phyloP scores from a whole-genome alignment of 1,139 yeast genomes.

The Yamadazyma triangularis region DNA sequence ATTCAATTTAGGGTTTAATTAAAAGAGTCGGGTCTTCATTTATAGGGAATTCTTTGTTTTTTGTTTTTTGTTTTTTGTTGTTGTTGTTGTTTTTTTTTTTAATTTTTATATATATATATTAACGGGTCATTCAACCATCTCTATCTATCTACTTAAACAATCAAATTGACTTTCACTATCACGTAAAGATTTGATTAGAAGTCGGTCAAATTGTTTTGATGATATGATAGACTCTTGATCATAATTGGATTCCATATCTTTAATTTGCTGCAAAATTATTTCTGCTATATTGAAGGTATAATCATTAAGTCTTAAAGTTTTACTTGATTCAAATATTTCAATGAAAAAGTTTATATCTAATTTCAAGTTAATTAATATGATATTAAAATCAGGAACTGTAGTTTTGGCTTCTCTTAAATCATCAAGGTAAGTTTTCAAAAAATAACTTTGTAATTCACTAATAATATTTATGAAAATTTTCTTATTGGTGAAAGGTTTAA shows the following conservation, averaged over 20 bases:
- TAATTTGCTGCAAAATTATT: conserved; percentile 27
- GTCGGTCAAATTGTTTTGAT: conserved; percentile 22
- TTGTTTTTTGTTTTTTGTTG: too few relatives aligned
- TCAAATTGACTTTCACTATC: conserved; percentile 33
- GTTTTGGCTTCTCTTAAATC: conserved; percentile 21
- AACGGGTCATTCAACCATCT: neutral
- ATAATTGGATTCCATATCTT: conserved; percentile 19
- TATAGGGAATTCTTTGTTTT: neutral
- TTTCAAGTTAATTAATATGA: conserved; percentile 22
- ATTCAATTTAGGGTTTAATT: neutral
- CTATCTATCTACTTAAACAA: conserved; percentile 12
- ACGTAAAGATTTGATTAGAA: conserved; percentile 24
- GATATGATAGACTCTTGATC: conserved; percentile 6
- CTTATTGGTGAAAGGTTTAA: conserved; percentile 40
- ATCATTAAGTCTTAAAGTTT: conserved; percentile 32
- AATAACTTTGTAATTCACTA: conserved; percentile 36
- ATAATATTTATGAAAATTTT: conserved; percentile 34
- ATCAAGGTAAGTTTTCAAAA: conserved; percentile 31
- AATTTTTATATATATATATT: too few relatives aligned
- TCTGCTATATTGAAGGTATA: conserved; percentile 33
- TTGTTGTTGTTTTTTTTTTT: too few relatives aligned
- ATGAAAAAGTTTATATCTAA: conserved; percentile 38
- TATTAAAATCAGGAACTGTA: conserved; percentile 12
- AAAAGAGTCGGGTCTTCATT: neutral
- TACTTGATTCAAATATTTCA: conserved; percentile 38